Percentiles rank a stretch among this genome's conserved stretches.
These are phyloP conservation scores for Sporothrix pseudoabietina DNA, from an alignment of 2,329 filamentous ascomycete genomes.

Conservation along the genomic window DNA sequence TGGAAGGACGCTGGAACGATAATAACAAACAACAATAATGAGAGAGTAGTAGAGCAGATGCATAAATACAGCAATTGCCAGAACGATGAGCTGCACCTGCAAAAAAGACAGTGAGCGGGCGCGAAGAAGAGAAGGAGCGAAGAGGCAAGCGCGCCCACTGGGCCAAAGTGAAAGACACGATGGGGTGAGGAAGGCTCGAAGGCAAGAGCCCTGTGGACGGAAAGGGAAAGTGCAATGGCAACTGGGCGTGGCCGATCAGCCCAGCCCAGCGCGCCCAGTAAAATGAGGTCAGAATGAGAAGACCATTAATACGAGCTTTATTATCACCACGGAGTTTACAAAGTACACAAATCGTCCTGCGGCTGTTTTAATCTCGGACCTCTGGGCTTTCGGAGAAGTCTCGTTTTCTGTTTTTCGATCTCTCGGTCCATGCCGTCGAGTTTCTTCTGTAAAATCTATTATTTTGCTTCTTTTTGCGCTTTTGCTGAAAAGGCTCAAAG, in stretches of 20 bases:
- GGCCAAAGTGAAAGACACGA: not conserved
- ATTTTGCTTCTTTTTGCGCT: not conserved
- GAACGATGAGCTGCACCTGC: not conserved
- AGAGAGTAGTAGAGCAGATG: not conserved
- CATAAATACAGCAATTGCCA: not conserved
- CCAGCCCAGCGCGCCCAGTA: not conserved
- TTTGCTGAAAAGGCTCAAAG: not conserved
- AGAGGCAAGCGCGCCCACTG: not conserved
- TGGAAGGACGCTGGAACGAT: not conserved
- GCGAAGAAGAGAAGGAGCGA: not conserved
- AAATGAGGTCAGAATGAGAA: conserved; percentile 3
- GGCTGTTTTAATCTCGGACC: not conserved
- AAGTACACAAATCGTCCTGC: not conserved
- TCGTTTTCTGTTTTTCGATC: not conserved
- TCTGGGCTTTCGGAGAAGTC: not conserved
- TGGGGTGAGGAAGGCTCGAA: not conserved
- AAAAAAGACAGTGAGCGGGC: conserved; percentile 8
- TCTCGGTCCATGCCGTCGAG: not conserved
- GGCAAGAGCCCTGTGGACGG: conserved; percentile 8
- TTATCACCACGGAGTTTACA: not conserved
- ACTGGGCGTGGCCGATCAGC: not conserved
- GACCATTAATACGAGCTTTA: not conserved
- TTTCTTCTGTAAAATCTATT: not conserved
- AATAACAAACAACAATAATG: not conserved
- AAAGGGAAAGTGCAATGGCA: conserved; percentile 15